Conservation (phyloP, 2,329 filamentous ascomycete genomes). For the Epichloe hybrida region DNA sequence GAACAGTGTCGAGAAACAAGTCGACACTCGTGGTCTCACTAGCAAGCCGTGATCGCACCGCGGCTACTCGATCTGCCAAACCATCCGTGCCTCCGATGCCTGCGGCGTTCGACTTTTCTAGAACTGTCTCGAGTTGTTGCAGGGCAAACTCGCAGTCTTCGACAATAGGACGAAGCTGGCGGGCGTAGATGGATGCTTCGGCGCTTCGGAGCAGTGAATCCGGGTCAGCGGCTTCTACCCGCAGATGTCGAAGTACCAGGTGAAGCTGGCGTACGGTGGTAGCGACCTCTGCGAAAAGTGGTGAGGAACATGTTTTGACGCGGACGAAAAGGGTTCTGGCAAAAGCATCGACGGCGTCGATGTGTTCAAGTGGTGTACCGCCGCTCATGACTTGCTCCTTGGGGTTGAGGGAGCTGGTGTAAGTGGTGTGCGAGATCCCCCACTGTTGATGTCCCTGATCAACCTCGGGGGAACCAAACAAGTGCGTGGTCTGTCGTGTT, state of each 20-base stretch:
- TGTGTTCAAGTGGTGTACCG: constrained; percentile 26
- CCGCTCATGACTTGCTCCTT: constrained; percentile 17
- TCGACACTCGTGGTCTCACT: constrained; percentile 40
- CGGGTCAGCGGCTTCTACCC: constrained; percentile 41
- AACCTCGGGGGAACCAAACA: not conserved
- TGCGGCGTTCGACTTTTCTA: constrained; percentile 31
- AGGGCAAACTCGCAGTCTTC: constrained; percentile 42
- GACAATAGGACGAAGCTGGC: constrained; percentile 37
- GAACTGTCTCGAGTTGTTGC: constrained; percentile 37
- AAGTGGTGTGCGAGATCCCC: not conserved
- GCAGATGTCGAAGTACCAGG: constrained; percentile 42
- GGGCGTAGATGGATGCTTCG: constrained; percentile 28
- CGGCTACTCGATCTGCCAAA: constrained; percentile 25
- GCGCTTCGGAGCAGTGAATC: constrained; percentile 40
- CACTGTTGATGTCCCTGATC: not conserved
- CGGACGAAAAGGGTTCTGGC: constrained; percentile 42
- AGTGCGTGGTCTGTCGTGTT: not conserved
- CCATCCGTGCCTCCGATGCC: constrained; percentile 16
- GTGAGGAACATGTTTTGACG: constrained; percentile 30
- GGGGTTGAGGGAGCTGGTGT: not conserved
- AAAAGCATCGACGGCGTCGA: constrained; percentile 42
- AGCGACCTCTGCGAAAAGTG: constrained; percentile 36
- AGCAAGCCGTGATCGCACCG: constrained; percentile 32
- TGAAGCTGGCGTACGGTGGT: constrained; percentile 39
- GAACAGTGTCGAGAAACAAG: constrained; percentile 43